Base-by-base conservation (phyloP, 106 monocot genomes). In the Acorus calamus region DNA sequence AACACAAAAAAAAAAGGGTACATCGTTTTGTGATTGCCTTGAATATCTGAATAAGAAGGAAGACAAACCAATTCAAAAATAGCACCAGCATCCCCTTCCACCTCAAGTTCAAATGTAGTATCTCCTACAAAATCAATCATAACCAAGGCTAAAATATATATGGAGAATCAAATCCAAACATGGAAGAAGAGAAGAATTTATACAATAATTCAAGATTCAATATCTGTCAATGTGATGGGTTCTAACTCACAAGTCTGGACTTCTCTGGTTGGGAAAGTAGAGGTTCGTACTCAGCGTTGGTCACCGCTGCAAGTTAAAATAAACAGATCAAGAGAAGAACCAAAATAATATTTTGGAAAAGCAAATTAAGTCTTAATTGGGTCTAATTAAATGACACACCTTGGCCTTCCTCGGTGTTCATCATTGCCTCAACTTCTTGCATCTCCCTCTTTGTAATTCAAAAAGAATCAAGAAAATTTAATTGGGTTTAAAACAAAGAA, bases 11-110 rank as follows among this genome's bases (percentile, higher is more conserved):
- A 44, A 50, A 52, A 41, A 7, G 11, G 11, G 8, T 52, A 41
- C 57, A 53, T 13, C 11, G 11, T 14, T 47, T 4, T n/a, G 4
- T 60, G 45, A 59, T 74, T 62, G 52, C 96, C 82, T 96, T 96
- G 61, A 87, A 4, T 47, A 90, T 64, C 80, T 96, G 96, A 41
- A 96, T 87, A 8, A 81, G 47, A 44, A 96, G 80, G 67, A 96
- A 96, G 56, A 58, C 78, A 66, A 66, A 74, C 96, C 96, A 96
- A 46, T 87, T 82, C 4, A 78, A 9, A 64, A 96, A 57, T 11
- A 96, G 76, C 44, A 87, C 76, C 0, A 80, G 12, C 14, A 96
- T 78, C 13, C 83, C 75, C 71, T 73, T 90, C 84, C 81, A 96
- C 45, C 83, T 84, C 57, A 96, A 45, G 74, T 96, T 96, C 43